phyloP scores from a whole-genome alignment of 2,329 filamentous ascomycete species.

The Epichloe uncinata region DNA sequence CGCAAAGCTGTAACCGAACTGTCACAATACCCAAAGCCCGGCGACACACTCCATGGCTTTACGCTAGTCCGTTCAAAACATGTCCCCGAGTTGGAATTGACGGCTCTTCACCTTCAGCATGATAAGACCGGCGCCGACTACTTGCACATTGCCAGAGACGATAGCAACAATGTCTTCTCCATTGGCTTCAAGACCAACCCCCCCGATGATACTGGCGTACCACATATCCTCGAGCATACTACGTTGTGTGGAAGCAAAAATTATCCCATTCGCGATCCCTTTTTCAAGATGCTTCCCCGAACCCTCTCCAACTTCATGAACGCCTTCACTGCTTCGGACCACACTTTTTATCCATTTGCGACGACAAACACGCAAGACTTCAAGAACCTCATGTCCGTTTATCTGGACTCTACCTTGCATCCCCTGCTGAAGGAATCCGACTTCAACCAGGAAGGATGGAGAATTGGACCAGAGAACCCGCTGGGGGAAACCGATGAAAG shows the following conservation, averaged over 20 bases:
- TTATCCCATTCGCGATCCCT: slow-evolving; percentile 93
- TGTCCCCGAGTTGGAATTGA: slow-evolving; percentile 86
- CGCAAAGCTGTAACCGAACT: slow-evolving; percentile 62
- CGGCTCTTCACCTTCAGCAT: slow-evolving; percentile 79
- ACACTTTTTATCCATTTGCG: slow-evolving; percentile 95
- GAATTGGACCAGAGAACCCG: slow-evolving; percentile 84
- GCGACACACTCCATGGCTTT: slow-evolving; percentile 86
- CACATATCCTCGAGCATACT: slow-evolving; percentile 95
- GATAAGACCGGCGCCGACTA: slow-evolving; percentile 95
- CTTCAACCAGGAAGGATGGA: slow-evolving; percentile 94
- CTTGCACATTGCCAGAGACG: slow-evolving; percentile 84
- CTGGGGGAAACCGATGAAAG: slow-evolving; percentile 45
- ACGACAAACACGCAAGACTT: slow-evolving; percentile 95
- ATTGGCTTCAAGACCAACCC: slow-evolving; percentile 99
- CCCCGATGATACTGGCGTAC: slow-evolving; percentile 87
- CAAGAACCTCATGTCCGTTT: slow-evolving; percentile 90
- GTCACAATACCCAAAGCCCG: slow-evolving; percentile 60
- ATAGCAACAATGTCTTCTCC: slow-evolving; percentile 98
- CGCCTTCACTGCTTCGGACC: slow-evolving; percentile 89
- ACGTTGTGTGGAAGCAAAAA: slow-evolving; percentile 96
- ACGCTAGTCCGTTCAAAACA: slow-evolving; percentile 80
- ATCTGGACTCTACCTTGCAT: slow-evolving; percentile 85
- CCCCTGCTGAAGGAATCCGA: slow-evolving; percentile 82
- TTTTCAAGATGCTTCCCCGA: slow-evolving; percentile 99
- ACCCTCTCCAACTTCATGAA: slow-evolving; percentile 99